These are phyloP conservation scores for Collariella sp. DNA, from an alignment of 495 filamentous ascomycete species.

Conservation along the genomic window DNA sequence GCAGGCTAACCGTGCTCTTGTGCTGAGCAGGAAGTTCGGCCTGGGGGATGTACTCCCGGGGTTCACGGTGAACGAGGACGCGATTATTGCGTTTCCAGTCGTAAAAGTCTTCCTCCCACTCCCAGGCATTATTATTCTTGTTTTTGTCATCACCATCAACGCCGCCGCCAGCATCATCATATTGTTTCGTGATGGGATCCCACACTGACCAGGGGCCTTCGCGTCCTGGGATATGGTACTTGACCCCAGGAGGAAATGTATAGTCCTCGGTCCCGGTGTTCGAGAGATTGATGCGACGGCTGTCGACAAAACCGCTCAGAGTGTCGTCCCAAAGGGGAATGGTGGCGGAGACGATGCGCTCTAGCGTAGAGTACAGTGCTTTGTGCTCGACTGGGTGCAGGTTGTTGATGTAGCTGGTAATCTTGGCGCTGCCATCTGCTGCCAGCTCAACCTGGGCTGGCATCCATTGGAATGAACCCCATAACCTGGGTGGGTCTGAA, in stretches of 20 bases:
- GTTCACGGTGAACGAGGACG: constrained; percentile 20
- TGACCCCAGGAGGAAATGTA: constrained; percentile 8
- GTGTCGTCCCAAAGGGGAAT: constrained; percentile 45
- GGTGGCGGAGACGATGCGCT: constrained; percentile 38
- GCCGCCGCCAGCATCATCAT: neutral
- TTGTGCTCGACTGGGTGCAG: constrained; percentile 42
- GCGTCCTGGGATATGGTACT: constrained; percentile 13
- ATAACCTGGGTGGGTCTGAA: constrained; percentile 8
- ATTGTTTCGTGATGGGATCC: constrained; percentile 3
- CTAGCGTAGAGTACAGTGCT: constrained; percentile 44
- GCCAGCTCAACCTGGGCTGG: constrained; percentile 45
- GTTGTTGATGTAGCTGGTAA: constrained; percentile 61
- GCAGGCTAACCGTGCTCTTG: neutral
- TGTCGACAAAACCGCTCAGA: constrained; percentile 10
- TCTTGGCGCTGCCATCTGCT: constrained; percentile 46
- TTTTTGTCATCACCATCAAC: neutral
- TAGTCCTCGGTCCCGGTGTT: constrained; percentile 6
- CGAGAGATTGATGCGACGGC: constrained; percentile 10
- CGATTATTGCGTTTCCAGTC: constrained; percentile 9
- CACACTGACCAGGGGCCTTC: neutral
- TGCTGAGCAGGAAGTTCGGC: neutral
- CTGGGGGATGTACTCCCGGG: constrained; percentile 5
- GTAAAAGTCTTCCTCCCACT: constrained; percentile 1
- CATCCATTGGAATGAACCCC: constrained; percentile 47
- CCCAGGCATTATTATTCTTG: constrained; percentile 9